Evolutionary conservation across 1,139 yeast species (phyloP).

Genomic region (Yamadazyma siamensis): DNA sequence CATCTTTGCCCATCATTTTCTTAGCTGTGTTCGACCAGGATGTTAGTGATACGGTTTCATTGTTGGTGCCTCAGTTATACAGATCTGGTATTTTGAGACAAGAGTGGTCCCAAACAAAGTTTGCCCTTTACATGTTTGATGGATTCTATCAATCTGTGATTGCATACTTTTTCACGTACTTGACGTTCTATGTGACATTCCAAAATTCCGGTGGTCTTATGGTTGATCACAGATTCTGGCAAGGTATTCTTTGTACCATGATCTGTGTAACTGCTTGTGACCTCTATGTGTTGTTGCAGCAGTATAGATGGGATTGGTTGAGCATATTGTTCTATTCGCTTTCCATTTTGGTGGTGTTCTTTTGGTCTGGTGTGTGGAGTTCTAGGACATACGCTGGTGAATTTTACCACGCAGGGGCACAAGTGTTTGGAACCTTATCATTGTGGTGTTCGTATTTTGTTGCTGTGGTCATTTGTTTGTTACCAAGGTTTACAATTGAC

Average conservation of each 20-base stretch:
- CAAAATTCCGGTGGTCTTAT: constrained; percentile 47
- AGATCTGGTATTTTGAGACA: constrained; percentile 49
- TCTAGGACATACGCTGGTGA: constrained; percentile 39
- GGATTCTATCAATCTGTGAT: constrained; percentile 58
- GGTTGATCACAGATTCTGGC: constrained; percentile 58
- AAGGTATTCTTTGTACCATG: constrained; percentile 49
- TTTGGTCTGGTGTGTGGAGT: constrained; percentile 66
- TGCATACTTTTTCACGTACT: constrained; percentile 54
- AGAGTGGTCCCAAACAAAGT: constrained; percentile 53
- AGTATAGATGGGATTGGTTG: constrained; percentile 62
- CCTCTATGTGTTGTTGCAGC: constrained; percentile 51
- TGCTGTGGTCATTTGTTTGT: constrained; percentile 43
- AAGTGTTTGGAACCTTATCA: constrained; percentile 48
- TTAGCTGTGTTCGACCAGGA: constrained; percentile 62
- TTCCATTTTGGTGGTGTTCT: constrained; percentile 50
- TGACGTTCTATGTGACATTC: constrained; percentile 43
- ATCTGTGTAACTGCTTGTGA: constrained; percentile 54
- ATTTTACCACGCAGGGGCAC: constrained; percentile 55
- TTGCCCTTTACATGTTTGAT: constrained; percentile 55
- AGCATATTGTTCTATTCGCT: constrained; percentile 45
- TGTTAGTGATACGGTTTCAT: constrained; percentile 54
- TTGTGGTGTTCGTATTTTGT: constrained; percentile 53
- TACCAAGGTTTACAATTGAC: constrained; percentile 54
- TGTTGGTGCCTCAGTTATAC: constrained; percentile 59
- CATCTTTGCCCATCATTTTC: constrained; percentile 59